These are phyloP conservation scores for Phytophthora palmivora DNA, from an alignment of 352 stramenopile species.

Conservation along the genomic window DNA sequence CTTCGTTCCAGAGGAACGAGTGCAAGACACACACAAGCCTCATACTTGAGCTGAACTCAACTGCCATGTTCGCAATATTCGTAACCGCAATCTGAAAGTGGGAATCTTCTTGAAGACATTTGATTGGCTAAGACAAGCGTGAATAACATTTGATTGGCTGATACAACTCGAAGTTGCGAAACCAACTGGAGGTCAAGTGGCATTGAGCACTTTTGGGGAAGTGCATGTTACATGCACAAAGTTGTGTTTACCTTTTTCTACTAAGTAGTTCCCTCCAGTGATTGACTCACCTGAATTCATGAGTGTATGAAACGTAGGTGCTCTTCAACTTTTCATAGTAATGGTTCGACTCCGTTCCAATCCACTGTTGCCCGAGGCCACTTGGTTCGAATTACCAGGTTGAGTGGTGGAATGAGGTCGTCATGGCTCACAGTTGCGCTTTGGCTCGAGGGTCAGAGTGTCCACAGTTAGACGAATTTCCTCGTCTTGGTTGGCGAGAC, in stretches of 20 bases:
- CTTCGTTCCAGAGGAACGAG: conserved; percentile 29
- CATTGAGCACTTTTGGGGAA: too few relatives aligned
- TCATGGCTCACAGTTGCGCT: conserved; percentile 45
- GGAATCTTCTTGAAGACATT: neutral
- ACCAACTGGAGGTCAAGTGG: neutral
- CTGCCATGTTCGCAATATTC: conserved; percentile 1
- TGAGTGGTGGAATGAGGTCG: conserved; percentile 84
- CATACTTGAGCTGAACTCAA: conserved; percentile 28
- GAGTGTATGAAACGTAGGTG: too few relatives aligned
- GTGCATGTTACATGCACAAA: too few relatives aligned
- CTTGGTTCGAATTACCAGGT: conserved; percentile 91
- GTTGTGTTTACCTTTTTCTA: too few relatives aligned
- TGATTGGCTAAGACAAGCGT: neutral
- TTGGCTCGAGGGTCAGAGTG: conserved; percentile 37
- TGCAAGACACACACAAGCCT: conserved; percentile 12
- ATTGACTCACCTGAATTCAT: too few relatives aligned
- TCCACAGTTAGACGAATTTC: conserved; percentile 74
- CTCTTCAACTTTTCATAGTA: conserved; percentile 56
- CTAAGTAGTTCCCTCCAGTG: too few relatives aligned
- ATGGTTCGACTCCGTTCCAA: conserved; percentile 90
- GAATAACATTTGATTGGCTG: conserved; percentile 15
- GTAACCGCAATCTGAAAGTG: conserved; percentile 5
- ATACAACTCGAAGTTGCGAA: conserved; percentile 11
- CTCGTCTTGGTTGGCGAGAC: conserved; percentile 89
- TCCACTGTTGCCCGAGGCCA: conserved; percentile 81